Base-by-base conservation (phyloP, 371 early-diverging fungal species). In the Rhizopus delemar region DNA sequence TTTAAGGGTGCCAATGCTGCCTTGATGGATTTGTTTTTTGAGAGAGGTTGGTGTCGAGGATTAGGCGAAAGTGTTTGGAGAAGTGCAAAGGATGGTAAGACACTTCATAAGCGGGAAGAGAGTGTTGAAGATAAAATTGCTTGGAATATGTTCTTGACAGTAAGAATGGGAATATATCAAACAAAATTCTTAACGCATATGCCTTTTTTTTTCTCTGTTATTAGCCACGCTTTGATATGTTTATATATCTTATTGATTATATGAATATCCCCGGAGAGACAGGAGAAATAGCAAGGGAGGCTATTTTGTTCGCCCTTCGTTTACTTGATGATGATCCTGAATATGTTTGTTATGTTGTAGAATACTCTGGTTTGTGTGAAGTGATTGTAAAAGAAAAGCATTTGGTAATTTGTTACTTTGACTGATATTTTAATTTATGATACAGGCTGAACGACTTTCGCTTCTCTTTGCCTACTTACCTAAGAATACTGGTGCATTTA, bases 201-300 rank as follows among this genome's bases (percentile, higher is more conserved):
- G 39, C 29, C 53, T 16, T 28, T 38, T 28, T 38, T 41, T 38
- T 16, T 48, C 2, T 22, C 22, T 22, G 22, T 22, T 22, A 22
- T 22, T 60, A 78, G 80, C 80, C 80, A 29, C 70, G 80, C 0
- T 80, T 80, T 57, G 80, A 77, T 41, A 80, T 80, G 80, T 80
- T 80, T 56, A 73, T 67, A 5, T 69, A 63, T 29, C 59, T 80
- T 15, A 71, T 80, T 50, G 80, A 80, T 35, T 80, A 71, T 48
- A 77, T 80, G 75, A 77, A 77, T 52, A 73, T 80, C 31, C 80
- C 80, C 8, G 80, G 80, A 12, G 80, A 80, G 66, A 80, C 80
- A 4, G 77, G 80, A 45, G 77, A 80, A 56, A 80, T 77, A 51
- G 80, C 80, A 35, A 56, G 80, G 35, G 80, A 80, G 38, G 75